Evolutionary conservation across 805 yeast genomes (phyloP).

Genomic region (Schwanniomyces vanrijiae): DNA sequence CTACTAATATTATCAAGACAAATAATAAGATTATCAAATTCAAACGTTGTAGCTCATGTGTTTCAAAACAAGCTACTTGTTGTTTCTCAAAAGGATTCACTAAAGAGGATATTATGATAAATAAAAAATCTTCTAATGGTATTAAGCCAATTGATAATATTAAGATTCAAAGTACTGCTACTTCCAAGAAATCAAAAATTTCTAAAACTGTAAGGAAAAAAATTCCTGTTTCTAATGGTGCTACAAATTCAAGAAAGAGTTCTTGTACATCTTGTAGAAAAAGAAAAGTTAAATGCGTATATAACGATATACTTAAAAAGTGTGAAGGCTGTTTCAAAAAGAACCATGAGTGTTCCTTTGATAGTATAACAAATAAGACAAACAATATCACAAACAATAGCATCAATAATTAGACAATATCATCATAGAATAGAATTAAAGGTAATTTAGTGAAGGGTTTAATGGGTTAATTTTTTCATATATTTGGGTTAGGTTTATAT

Average conservation of each 20-base stretch:
- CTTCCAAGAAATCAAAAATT: background rate
- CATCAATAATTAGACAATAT: background rate
- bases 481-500: background rate
- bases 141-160: too few species aligned
- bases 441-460: background rate
- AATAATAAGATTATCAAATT: conserved; percentile 46
- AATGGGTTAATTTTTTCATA: background rate
- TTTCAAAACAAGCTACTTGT: conserved; percentile 45
- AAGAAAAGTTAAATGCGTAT: conserved; percentile 44
- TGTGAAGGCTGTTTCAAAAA: conserved; percentile 44
- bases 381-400: background rate
- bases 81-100: conserved; percentile 65
- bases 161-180: background rate
- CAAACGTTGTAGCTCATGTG: conserved; percentile 57
- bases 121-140: conserved; percentile 23
- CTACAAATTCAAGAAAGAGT: conserved; percentile 27
- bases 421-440: background rate
- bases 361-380: conserved; percentile 7
- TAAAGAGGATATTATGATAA: conserved; percentile 52
- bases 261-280: conserved; percentile 42
- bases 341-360: conserved; percentile 34
- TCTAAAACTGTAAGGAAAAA: conserved; percentile 1
- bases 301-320: conserved; percentile 24
- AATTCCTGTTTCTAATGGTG: background rate
- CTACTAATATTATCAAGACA: conserved; percentile 15